phyloP scores from a whole-genome alignment of 495 filamentous ascomycete species.

The Penicillium argentinense region DNA sequence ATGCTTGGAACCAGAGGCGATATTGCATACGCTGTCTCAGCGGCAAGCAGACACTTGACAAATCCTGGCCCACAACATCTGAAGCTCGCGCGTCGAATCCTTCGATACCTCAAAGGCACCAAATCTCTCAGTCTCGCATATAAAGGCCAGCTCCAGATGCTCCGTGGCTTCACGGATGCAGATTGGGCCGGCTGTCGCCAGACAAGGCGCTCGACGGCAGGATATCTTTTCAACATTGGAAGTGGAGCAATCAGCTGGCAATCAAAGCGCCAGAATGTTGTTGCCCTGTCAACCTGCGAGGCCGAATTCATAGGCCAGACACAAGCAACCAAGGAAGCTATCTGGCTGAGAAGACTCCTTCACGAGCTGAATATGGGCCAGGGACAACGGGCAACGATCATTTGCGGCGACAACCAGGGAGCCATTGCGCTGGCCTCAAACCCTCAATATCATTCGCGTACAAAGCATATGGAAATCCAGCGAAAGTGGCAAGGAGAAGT shows the following conservation, averaged over 20 bases:
- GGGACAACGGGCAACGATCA: too few relatives aligned
- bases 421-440: conserved; percentile 30
- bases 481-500: conserved; percentile 26
- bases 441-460: conserved; percentile 27
- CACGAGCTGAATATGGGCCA: conserved; percentile 28
- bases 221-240: conserved; percentile 38
- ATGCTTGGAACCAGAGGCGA: conserved; percentile 23
- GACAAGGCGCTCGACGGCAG: conserved; percentile 28
- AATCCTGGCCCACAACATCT: conserved; percentile 22
- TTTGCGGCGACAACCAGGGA: conserved; percentile 31
- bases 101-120: conserved; percentile 25
- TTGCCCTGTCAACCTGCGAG: conserved; percentile 37
- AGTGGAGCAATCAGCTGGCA: conserved; percentile 37
- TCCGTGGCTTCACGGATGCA: conserved; percentile 22
- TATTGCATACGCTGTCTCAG: conserved; percentile 18
- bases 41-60: conserved; percentile 14
- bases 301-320: conserved; percentile 39
- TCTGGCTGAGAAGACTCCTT: conserved; percentile 36
- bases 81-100: conserved; percentile 14
- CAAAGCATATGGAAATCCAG: conserved; percentile 35
- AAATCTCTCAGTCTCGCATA: conserved; percentile 18
- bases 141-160: conserved; percentile 13
- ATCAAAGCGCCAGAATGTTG: conserved; percentile 33
- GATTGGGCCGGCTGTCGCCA: conserved; percentile 23
- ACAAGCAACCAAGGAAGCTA: conserved; percentile 39